Evolutionary conservation across 1,139 yeast genomes (phyloP).

Genomic region (Sugiyamaella japonica): DNA sequence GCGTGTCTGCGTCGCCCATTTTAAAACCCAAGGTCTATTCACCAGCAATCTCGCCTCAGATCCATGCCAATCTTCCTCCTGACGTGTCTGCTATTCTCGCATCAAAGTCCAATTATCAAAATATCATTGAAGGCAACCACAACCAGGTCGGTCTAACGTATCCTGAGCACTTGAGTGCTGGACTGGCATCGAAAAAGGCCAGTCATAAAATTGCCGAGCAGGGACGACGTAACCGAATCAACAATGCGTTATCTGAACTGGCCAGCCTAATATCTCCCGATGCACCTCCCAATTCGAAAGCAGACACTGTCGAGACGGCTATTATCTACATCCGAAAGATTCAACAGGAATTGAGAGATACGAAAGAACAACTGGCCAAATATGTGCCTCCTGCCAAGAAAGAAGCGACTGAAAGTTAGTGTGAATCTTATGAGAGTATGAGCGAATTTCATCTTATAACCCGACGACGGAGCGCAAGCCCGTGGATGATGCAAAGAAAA

Average conservation of each 20-base stretch:
- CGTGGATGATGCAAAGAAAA: slow-evolving; percentile 1
- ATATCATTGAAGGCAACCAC: slow-evolving; percentile 48
- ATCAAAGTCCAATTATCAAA: slow-evolving; percentile 46
- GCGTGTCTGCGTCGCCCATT: slow-evolving; percentile 29
- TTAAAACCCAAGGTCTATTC: slow-evolving; percentile 30
- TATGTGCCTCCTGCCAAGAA: slow-evolving; percentile 14
- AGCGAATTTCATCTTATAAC: too few relatives aligned
- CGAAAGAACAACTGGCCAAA: slow-evolving; percentile 34
- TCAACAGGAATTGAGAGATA: slow-evolving; percentile 46
- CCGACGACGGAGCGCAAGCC: slow-evolving; percentile 1
- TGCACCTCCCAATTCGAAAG: slow-evolving; percentile 64
- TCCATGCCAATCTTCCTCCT: slow-evolving; percentile 27
- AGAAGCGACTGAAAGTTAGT: slow-evolving; percentile 8
- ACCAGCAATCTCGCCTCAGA: slow-evolving; percentile 28
- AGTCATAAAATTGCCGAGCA: slow-evolving; percentile 95
- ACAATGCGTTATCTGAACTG: slow-evolving; percentile 76
- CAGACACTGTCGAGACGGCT: slow-evolving; percentile 92
- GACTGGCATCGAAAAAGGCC: slow-evolving; percentile 49
- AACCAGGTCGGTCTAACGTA: slow-evolving; percentile 44
- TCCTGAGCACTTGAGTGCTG: slow-evolving; percentile 44
- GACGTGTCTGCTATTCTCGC: slow-evolving; percentile 41
- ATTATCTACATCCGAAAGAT: slow-evolving; percentile 64
- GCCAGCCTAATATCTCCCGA: slow-evolving; percentile 64
- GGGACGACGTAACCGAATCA: slow-evolving; percentile 91
- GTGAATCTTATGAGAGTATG: too few relatives aligned